Base-by-base conservation (phyloP, 768 basidiomycete genomes). In the Pleurotus djamor region DNA sequence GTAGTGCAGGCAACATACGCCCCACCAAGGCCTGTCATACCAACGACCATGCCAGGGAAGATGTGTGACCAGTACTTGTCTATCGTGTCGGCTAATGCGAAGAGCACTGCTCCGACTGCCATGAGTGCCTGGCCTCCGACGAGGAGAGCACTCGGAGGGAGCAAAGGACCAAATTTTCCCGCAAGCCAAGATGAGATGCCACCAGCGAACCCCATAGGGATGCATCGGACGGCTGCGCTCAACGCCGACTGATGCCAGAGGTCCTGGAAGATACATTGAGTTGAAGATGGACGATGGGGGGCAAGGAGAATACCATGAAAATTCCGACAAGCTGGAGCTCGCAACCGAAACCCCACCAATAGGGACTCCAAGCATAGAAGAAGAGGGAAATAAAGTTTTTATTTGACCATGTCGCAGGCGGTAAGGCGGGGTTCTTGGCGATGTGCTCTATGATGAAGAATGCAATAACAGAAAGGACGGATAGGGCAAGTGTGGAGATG, bases 371-470 rank as follows among this genome's bases (percentile, higher is more conserved):
- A 2, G 49, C 64, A 62, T 69, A 75, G 36, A 66, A 68, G 63
- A 79, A 71, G n/a, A 81, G 69, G 32, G 77, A 66, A 4, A 65
- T 65, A 51, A 81, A 76, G 51, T 77, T 80, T 16, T 59, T 63
- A 56, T 73, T 73, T 16, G 68, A 70, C 78, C 78, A 79, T 0
- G 67, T 74, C 13, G 59, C 60, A 32, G 79, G 76, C 1, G 78
- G 79, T 50, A 60, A 32, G 16, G 60, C 60, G 5, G 62, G 62
- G 35, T 59, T 60, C 34, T 58, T 49, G 3, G 63, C 60, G 33
- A 54, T 44, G n/a, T 28, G 13, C 62, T 84, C 82, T 72, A 76
- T 81, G 59, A 75, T 68, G 68, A 83, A 77, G 70, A 85, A 85
- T 0, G 51, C 68, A 36, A 65, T 60, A 16, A 66, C 64, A 5